Evolutionary conservation across 2,329 filamentous ascomycete genomes (phyloP).

Genomic region (Aspergillus spinulosporus): DNA sequence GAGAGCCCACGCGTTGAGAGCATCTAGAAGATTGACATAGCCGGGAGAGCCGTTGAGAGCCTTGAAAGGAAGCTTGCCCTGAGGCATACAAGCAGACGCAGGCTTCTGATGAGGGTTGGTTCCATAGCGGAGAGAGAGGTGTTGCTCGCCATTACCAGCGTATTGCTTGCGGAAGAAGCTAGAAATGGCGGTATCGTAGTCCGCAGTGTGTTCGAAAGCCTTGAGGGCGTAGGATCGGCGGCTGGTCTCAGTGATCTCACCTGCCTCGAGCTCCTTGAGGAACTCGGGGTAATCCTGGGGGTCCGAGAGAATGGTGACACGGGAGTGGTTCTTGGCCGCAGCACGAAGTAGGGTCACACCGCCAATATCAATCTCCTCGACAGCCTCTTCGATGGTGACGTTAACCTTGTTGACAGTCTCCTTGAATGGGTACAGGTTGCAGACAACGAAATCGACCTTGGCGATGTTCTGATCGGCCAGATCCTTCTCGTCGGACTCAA

Average conservation of each 20-base stretch:
- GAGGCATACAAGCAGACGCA: conserved; percentile 75
- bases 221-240: conserved; percentile 91
- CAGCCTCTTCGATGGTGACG: conserved; percentile 92
- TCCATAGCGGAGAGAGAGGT: conserved; percentile 86
- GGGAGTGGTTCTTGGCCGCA: conserved; percentile 94
- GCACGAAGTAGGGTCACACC: conserved; percentile 95
- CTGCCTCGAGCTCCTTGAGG: conserved; percentile 81
- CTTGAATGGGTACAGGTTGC: conserved; percentile 99
- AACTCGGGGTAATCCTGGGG: conserved; percentile 93
- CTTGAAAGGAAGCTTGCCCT: conserved; percentile 85
- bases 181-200: conserved; percentile 92
- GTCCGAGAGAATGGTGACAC: conserved; percentile 94
- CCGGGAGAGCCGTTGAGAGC: conserved; percentile 85
- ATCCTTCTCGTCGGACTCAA: conserved; percentile 95
- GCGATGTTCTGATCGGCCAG: conserved; percentile 91
- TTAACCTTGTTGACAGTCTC: conserved; percentile 96
- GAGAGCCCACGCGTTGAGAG: conserved; percentile 92
- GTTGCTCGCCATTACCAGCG: conserved; percentile 77
- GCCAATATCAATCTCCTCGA: conserved; percentile 98
- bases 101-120: conserved; percentile 99
- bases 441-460: conserved; percentile 94
- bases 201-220: conserved; percentile 96
- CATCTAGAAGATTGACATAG: conserved; percentile 96
- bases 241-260: conserved; percentile 80
- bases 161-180: conserved; percentile 98